Evolutionary conservation across 495 filamentous ascomycete genomes (phyloP).

Genomic region (Parmelia sp.): DNA sequence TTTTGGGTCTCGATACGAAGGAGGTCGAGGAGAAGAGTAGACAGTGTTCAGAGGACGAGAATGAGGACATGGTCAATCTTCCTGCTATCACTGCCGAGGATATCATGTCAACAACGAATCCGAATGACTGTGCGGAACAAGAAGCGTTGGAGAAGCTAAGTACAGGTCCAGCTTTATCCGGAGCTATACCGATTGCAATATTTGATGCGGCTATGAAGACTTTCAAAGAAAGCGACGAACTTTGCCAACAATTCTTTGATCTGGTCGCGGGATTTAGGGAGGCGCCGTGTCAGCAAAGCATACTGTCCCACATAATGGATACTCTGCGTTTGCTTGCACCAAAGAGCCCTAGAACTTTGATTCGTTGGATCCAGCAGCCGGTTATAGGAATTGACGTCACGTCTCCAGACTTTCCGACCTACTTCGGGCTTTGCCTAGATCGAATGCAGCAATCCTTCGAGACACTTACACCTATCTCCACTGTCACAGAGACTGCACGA

Average conservation of each 20-base stretch:
- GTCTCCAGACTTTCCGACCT: slow-evolving; percentile 66
- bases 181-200: slow-evolving; percentile 86
- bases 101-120: slow-evolving; percentile 49
- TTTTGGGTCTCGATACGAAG: slow-evolving; percentile 60
- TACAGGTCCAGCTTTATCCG: slow-evolving; percentile 74
- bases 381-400: slow-evolving; percentile 56
- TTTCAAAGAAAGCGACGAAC: slow-evolving; percentile 53
- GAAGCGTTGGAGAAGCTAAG: slow-evolving; percentile 56
- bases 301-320: slow-evolving; percentile 71
- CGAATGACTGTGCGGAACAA: slow-evolving; percentile 41
- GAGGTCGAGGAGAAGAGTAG: slow-evolving; percentile 42
- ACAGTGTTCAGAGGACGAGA: slow-evolving; percentile 36
- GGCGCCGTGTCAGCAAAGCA: slow-evolving; percentile 55
- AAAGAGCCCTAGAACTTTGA: slow-evolving; percentile 50
- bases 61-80: slow-evolving; percentile 54
- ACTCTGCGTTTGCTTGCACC: slow-evolving; percentile 54
- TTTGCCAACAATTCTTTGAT: slow-evolving; percentile 72
- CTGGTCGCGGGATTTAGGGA: slow-evolving; percentile 63
- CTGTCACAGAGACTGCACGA: slow-evolving; percentile 23
- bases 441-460: slow-evolving; percentile 41
- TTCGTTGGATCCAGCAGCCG: slow-evolving; percentile 65
- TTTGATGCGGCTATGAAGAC: slow-evolving; percentile 84
- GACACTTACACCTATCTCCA: not conserved
- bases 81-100: slow-evolving; percentile 59
- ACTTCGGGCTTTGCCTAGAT: slow-evolving; percentile 57